Conservation (phyloP, 495 filamentous ascomycete species). For the Neohortaea acidophila region DNA sequence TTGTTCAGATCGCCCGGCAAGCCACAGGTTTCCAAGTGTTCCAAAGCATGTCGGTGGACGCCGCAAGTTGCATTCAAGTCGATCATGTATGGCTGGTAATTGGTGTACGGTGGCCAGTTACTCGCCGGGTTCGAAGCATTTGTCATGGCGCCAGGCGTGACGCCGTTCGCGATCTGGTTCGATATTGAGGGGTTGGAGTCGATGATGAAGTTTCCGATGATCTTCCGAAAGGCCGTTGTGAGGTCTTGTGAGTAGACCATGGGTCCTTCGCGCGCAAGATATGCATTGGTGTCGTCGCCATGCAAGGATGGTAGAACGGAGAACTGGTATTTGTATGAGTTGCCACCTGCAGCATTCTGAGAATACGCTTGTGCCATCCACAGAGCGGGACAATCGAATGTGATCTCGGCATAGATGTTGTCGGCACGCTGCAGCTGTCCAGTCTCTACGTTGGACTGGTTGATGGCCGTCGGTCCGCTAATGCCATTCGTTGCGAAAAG, state of each 20-base stretch:
- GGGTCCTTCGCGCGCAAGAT: conserved; percentile 29
- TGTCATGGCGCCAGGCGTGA: not conserved
- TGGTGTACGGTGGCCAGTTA: conserved; percentile 25
- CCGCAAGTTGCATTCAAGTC: conserved; percentile 44
- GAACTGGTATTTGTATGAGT: conserved; percentile 44
- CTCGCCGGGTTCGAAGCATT: conserved; percentile 4
- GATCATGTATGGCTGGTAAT: conserved; percentile 26
- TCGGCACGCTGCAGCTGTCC: conserved; percentile 38
- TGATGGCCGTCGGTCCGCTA: conserved; percentile 33
- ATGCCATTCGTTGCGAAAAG: conserved; percentile 34
- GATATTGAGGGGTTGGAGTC: conserved; percentile 36
- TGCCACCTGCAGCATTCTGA: conserved; percentile 40
- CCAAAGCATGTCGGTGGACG: not conserved
- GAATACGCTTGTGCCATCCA: conserved; percentile 52
- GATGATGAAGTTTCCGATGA: conserved; percentile 43
- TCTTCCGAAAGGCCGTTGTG: conserved; percentile 23
- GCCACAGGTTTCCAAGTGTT: conserved; percentile 2
- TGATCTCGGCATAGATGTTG: conserved; percentile 47
- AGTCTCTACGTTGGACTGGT: conserved; percentile 34
- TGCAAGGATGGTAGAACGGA: conserved; percentile 45
- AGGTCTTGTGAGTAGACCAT: conserved; percentile 21
- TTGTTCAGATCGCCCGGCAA: conserved; percentile 11
- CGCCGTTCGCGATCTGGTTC: conserved; percentile 28
- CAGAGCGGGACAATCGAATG: conserved; percentile 46
- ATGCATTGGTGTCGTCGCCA: conserved; percentile 34